Evolutionary conservation across 164 flowering plant species (phyloP).

Genomic region (Magnolia changhungtana): DNA sequence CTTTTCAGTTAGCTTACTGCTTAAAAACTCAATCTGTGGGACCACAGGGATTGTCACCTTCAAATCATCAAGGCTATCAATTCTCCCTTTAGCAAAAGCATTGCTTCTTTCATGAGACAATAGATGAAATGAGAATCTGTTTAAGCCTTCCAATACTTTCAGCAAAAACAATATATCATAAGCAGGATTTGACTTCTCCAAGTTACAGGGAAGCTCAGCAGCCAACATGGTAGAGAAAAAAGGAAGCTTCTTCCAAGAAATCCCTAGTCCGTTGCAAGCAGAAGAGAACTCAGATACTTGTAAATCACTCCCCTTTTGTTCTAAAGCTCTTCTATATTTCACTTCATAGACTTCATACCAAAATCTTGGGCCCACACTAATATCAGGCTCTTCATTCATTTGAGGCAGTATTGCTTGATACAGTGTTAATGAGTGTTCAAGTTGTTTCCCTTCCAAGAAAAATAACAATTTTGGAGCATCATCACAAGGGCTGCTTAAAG

Average conservation of each 20-base stretch:
- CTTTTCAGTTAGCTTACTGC: conserved; percentile 73
- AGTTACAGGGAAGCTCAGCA: conserved; percentile 37
- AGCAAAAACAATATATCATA: conserved; percentile 65
- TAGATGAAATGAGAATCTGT: conserved; percentile 46
- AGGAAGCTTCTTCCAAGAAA: conserved; percentile 25
- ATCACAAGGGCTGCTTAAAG: conserved; percentile 14
- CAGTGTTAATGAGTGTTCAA: conserved; percentile 47
- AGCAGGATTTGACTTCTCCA: conserved; percentile 52
- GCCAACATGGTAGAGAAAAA: conserved; percentile 38
- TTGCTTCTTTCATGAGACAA: conserved; percentile 39
- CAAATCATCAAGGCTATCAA: conserved; percentile 41
- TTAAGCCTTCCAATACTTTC: conserved; percentile 61
- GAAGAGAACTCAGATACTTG: conserved; percentile 12
- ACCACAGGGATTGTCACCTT: conserved; percentile 31
- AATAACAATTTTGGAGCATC: conserved; percentile 40
- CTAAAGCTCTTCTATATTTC: conserved; percentile 44
- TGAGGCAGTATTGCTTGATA: conserved; percentile 73
- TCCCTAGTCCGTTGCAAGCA: conserved; percentile 17
- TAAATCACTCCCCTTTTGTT: conserved; percentile 15
- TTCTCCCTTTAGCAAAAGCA: conserved; percentile 61
- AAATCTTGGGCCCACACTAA: conserved; percentile 29
- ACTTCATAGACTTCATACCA: conserved; percentile 64
- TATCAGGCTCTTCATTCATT: conserved; percentile 36
- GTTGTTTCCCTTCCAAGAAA: conserved; percentile 51
- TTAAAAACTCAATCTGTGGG: conserved; percentile 67